A percentile compares a stretch with the other conserved stretches of the same genome.
phyloP scores from a whole-genome alignment of 805 yeast genomes.

The Candida ulmi region DNA sequence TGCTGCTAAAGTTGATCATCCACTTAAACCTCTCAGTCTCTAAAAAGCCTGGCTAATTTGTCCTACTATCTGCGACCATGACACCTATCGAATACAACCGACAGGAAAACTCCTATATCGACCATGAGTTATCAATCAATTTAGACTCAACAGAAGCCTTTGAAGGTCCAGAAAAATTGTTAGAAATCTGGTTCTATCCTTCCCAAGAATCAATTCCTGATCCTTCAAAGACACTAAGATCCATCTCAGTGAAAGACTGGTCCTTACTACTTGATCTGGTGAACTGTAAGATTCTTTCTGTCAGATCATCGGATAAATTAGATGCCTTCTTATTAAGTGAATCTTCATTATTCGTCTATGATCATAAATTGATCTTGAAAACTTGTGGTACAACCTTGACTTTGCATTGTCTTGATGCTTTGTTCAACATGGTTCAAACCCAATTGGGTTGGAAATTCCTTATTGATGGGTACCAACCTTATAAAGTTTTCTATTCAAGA shows the following conservation, averaged over 20 bases:
- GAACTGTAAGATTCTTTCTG: slow-evolving; percentile 82
- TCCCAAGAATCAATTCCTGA: slow-evolving; percentile 30
- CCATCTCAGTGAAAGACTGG: slow-evolving; percentile 64
- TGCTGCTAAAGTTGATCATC: slow-evolving; percentile 14
- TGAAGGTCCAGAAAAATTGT: slow-evolving; percentile 94
- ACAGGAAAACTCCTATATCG: slow-evolving; percentile 49
- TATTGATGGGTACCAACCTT: slow-evolving; percentile 32
- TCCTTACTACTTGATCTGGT: slow-evolving; percentile 71
- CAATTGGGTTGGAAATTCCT: slow-evolving; percentile 37
- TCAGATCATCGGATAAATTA: slow-evolving; percentile 55
- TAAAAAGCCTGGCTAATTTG: slow-evolving; percentile 19
- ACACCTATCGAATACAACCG: slow-evolving; percentile 31
- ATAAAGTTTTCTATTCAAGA: slow-evolving; percentile 81
- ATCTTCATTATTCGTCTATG: slow-evolving; percentile 83
- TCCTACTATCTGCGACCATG: slow-evolving; percentile 6
- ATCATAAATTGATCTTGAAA: slow-evolving; percentile 79
- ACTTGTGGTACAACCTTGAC: slow-evolving; percentile 98
- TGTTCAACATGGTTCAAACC: slow-evolving; percentile 46
- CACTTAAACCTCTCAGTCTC: slow-evolving; percentile 13
- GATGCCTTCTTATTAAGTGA: slow-evolving; percentile 88
- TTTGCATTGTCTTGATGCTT: slow-evolving; percentile 61
- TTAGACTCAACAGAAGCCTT: slow-evolving; percentile 89
- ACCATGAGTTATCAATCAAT: slow-evolving; percentile 71
- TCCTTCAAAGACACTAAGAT: slow-evolving; percentile 47
- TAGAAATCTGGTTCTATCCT: slow-evolving; percentile 84